Conservation (phyloP, 352 stramenopile genomes). For the Globisporangium parvum region DNA sequence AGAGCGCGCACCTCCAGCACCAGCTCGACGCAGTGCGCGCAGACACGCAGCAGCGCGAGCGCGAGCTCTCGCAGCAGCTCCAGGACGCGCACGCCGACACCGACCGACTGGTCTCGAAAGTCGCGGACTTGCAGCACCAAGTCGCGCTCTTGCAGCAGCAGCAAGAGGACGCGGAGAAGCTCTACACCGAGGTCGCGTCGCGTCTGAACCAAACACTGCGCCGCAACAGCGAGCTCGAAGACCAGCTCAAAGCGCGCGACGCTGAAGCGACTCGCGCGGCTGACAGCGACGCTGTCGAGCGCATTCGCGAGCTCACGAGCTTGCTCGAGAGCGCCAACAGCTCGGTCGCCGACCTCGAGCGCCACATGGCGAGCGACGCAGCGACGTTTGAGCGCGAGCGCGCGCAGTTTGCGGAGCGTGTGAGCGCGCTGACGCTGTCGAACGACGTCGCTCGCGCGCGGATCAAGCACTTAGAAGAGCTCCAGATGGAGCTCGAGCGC, state of each 20-base stretch:
- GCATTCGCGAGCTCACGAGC: slow-evolving; percentile 8
- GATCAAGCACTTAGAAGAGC: slow-evolving; percentile 26
- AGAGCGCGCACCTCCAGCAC: slow-evolving; percentile 43
- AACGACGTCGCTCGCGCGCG: slow-evolving; percentile 18
- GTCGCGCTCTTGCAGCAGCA: slow-evolving; percentile 35
- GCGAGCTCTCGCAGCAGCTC: slow-evolving; percentile 22
- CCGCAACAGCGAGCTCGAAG: slow-evolving; percentile 19
- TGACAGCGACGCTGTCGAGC: background rate
- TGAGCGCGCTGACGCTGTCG: slow-evolving; percentile 18
- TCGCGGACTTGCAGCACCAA: slow-evolving; percentile 41
- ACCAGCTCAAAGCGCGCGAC: slow-evolving; percentile 3
- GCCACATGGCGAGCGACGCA: slow-evolving; percentile 6
- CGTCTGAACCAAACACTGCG: slow-evolving; percentile 52
- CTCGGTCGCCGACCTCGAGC: slow-evolving; percentile 9
- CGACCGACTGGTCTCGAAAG: slow-evolving; percentile 21
- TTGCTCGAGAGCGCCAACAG: slow-evolving; percentile 8
- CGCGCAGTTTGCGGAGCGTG: slow-evolving; percentile 5
- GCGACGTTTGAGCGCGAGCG: slow-evolving; percentile 10
- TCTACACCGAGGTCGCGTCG: slow-evolving; percentile 53
- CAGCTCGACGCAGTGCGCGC: slow-evolving; percentile 35
- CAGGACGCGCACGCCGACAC: slow-evolving; percentile 17
- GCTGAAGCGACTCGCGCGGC: too few relatives aligned
- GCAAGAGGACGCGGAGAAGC: slow-evolving; percentile 49
- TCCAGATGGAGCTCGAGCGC: slow-evolving; percentile 36
- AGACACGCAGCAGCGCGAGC: slow-evolving; percentile 49